Percentiles rank a stretch among this genome's conserved stretches.
Conservation (phyloP, 257 asterid species). For the Thymus quinquecostatus region DNA sequence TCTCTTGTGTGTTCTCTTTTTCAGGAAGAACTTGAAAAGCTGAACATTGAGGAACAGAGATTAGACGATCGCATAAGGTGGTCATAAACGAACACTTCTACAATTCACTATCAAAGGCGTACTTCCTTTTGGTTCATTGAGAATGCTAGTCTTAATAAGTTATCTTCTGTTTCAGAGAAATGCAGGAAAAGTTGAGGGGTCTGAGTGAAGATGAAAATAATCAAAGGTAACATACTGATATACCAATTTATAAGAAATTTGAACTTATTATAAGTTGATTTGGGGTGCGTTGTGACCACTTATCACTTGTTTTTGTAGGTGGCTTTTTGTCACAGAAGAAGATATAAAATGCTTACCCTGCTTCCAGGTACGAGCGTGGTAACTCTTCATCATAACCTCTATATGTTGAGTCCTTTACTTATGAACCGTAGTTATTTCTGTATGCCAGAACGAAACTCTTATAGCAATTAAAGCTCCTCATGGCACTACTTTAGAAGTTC, state of each 20-base stretch:
- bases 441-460: conserved; percentile 77
- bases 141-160: conserved; percentile 5
- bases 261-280: conserved; percentile 16
- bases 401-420: conserved; percentile 12
- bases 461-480: conserved; percentile 97
- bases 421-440: conserved; percentile 21
- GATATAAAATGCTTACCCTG: conserved; percentile 82
- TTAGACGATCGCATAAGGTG: conserved; percentile 70
- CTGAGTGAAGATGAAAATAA: conserved; percentile 71
- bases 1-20: conserved; percentile 28
- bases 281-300: conserved; percentile 7
- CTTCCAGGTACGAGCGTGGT: conserved; percentile 66
- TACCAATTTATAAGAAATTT: conserved; percentile 7
- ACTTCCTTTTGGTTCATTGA: conserved; percentile 19
- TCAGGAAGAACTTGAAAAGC: conserved; percentile 67
- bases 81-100: conserved; percentile 33
- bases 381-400: conserved; percentile 6
- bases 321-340: conserved; percentile 90
- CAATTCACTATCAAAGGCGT: neutral
- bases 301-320: conserved; percentile 45
- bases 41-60: conserved; percentile 53
- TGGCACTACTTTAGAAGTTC: conserved; percentile 95
- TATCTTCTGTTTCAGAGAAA: conserved; percentile 51
- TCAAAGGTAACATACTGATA: conserved; percentile 46
- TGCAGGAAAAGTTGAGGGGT: conserved; percentile 63